A percentile compares a stretch with the other conserved stretches of the same genome.
Conservation (phyloP, 805 yeast genomes). For the Suhomyces vadensis region DNA sequence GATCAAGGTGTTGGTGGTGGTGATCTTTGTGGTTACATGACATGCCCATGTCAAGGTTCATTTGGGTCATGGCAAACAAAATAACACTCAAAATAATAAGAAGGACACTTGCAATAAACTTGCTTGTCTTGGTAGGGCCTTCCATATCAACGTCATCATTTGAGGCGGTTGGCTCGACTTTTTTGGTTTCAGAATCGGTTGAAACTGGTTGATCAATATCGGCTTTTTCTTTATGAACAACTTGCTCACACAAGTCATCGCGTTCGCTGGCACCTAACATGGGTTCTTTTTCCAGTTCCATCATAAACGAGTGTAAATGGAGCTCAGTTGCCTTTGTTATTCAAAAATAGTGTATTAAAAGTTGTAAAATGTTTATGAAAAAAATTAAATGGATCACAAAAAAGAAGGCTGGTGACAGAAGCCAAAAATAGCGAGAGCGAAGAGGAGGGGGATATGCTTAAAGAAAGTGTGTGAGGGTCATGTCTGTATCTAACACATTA, state of each 20-base stretch:
- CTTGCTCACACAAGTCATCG: neutral
- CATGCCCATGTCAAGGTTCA: neutral
- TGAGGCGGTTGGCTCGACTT: too few species aligned
- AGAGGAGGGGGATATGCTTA: too few species aligned
- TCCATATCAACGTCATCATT: too few species aligned
- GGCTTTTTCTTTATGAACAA: neutral
- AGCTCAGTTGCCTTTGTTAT: neutral
- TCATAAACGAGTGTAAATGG: conserved; percentile 7
- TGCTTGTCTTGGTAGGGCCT: neutral
- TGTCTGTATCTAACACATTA: too few species aligned
- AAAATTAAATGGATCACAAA: too few species aligned
- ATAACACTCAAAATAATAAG: neutral
- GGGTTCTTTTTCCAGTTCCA: conserved; percentile 2
- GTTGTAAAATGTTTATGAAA: too few species aligned
- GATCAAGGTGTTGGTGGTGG: neutral
- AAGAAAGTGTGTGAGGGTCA: too few species aligned
- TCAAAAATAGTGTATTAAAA: too few species aligned
- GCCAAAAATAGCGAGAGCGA: too few species aligned
- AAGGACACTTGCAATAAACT: neutral
- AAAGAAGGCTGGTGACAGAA: too few species aligned
- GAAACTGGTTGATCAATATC: neutral
- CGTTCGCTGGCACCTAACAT: neutral
- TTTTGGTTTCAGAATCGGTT: too few species aligned
- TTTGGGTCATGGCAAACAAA: neutral
- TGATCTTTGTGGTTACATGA: neutral